These are phyloP conservation scores for Floccularia luteovirens DNA, from an alignment of 768 basidiomycete species.

Conservation along the genomic window DNA sequence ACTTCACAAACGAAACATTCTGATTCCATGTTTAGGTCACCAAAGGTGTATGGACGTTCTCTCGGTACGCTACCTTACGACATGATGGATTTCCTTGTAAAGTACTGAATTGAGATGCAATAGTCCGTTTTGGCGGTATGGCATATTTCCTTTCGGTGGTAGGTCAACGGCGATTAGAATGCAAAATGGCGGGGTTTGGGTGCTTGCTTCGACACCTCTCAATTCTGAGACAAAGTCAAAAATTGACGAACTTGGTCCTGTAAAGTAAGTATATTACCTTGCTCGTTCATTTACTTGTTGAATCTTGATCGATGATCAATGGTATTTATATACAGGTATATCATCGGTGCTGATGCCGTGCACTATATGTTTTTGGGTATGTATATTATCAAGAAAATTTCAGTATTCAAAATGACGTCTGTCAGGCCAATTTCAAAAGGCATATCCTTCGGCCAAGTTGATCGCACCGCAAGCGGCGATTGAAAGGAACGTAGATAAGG, in stretches of 20 bases:
- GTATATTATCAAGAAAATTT: conserved; percentile 6
- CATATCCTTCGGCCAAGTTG: conserved; percentile 65
- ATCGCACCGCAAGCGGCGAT: conserved; percentile 57
- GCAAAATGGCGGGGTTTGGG: conserved; percentile 62
- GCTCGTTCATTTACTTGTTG: background rate
- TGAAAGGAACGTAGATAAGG: conserved; percentile 42
- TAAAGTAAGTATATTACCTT: conserved; percentile 37
- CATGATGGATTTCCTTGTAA: background rate
- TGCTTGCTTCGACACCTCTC: conserved; percentile 76
- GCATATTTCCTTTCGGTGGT: conserved; percentile 71
- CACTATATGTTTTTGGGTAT: conserved; percentile 55
- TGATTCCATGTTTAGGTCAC: conserved; percentile 25
- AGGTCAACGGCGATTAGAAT: conserved; percentile 78
- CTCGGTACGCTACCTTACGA: conserved; percentile 30
- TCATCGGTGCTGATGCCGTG: conserved; percentile 48
- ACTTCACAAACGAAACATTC: background rate
- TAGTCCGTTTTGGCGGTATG: conserved; percentile 63
- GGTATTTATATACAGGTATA: conserved; percentile 36
- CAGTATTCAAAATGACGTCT: background rate
- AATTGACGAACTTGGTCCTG: conserved; percentile 57
- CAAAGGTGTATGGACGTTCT: conserved; percentile 59
- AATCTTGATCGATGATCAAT: background rate
- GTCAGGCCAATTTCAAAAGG: conserved; percentile 55
- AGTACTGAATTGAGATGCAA: background rate
- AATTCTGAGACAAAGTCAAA: conserved; percentile 55